Percentiles rank a stretch among this genome's conserved stretches.
phyloP scores from a whole-genome alignment of 2,329 filamentous ascomycete species.

The Penicillium vulpinum region DNA sequence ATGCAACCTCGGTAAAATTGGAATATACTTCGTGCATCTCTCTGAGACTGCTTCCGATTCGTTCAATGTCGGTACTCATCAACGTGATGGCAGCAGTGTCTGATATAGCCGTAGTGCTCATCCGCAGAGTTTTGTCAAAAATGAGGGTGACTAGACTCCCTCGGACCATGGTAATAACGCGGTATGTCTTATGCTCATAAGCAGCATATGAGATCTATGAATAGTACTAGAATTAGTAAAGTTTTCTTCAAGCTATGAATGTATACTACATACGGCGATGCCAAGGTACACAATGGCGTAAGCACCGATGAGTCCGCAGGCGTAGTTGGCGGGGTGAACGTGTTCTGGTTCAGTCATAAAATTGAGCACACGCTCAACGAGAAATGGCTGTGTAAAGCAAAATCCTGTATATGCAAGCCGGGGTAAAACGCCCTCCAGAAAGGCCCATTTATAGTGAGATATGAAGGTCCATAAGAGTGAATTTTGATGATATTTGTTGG shows the following conservation, averaged over 20 bases:
- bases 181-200: constrained; percentile 39
- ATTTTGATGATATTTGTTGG: constrained; percentile 15
- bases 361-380: constrained; percentile 34
- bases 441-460: constrained; percentile 20
- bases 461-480: constrained; percentile 22
- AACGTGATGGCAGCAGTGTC: constrained; percentile 46
- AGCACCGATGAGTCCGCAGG: constrained; percentile 40
- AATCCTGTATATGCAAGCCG: constrained; percentile 45
- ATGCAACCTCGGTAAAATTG: constrained; percentile 10
- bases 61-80: constrained; percentile 51
- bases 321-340: constrained; percentile 26
- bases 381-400: constrained; percentile 49
- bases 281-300: constrained; percentile 41
- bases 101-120: constrained; percentile 34
- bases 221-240: not conserved
- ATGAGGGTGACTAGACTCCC: constrained; percentile 48
- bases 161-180: constrained; percentile 40
- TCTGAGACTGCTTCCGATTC: constrained; percentile 16
- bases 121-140: constrained; percentile 47
- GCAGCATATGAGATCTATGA: constrained; percentile 31
- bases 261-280: constrained; percentile 34
- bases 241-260: not conserved
- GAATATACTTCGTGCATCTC: constrained; percentile 22
- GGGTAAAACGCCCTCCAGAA: constrained; percentile 33
- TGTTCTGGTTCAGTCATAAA: constrained; percentile 23